These are phyloP conservation scores for Chenopodium suecicum DNA, from an alignment of 148 eudicot genomes.

Conservation along the genomic window DNA sequence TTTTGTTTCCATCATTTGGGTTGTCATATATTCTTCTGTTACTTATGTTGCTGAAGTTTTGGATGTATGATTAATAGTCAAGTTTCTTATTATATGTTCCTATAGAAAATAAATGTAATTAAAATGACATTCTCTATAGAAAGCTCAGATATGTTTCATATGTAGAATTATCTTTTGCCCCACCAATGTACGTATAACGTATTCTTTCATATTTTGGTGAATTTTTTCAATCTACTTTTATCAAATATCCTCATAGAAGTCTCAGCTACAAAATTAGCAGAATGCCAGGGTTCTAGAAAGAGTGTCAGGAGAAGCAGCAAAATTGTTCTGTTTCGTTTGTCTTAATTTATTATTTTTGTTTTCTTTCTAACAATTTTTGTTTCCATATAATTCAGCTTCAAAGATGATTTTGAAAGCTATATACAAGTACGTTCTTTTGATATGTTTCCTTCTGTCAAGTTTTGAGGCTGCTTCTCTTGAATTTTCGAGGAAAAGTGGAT, in stretches of 20 bases:
- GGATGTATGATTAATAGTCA: background rate
- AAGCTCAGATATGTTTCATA: background rate
- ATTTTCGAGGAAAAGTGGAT: background rate
- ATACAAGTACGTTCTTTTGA: background rate
- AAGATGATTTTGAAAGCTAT: slow-evolving; percentile 1
- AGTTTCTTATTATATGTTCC: background rate
- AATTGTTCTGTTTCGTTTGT: background rate
- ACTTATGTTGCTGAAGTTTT: background rate
- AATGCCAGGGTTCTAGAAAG: background rate
- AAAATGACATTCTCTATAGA: background rate
- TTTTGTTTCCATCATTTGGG: background rate
- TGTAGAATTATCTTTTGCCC: background rate
- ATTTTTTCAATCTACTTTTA: background rate
- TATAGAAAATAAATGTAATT: background rate
- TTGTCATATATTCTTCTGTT: background rate
- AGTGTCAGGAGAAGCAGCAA: background rate
- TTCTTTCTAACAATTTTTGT: background rate
- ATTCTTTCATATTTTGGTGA: background rate
- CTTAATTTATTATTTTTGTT: too few relatives aligned
- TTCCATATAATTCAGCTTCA: background rate
- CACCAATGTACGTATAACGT: background rate
- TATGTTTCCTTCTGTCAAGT: background rate
- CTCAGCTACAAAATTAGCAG: background rate
- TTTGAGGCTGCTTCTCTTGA: background rate
- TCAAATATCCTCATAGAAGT: background rate